These are phyloP conservation scores for Septoria linicola DNA, from an alignment of 2,329 filamentous ascomycete species.

Conservation along the genomic window DNA sequence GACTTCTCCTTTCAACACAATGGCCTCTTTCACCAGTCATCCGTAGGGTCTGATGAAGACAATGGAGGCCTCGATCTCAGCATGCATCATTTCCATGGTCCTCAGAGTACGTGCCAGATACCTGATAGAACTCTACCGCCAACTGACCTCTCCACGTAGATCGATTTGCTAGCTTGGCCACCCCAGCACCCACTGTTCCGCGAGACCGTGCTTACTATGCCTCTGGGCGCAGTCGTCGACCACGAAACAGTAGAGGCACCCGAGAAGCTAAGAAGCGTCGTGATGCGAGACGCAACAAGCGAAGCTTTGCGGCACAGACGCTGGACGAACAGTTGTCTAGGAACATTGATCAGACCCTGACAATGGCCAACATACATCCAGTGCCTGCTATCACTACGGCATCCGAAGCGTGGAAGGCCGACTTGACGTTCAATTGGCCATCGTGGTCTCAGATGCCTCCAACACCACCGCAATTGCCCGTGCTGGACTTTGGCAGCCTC, in stretches of 20 bases:
- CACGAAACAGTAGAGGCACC: constrained; percentile 32
- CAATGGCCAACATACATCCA: constrained; percentile 20
- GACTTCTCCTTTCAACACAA: constrained; percentile 12
- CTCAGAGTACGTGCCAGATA: not conserved
- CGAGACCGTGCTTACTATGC: constrained; percentile 21
- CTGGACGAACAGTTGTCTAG: constrained; percentile 35
- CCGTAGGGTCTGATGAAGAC: constrained; percentile 11
- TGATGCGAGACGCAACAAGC: constrained; percentile 31
- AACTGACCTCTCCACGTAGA: no score
- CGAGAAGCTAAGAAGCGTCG: constrained; percentile 36
- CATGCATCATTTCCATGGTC: constrained; percentile 29
- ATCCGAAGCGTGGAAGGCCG: constrained; percentile 6
- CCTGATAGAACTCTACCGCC: constrained; percentile 18
- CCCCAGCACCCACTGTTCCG: constrained; percentile 16
- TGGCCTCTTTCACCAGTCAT: constrained; percentile 18
- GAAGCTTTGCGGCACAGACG: constrained; percentile 32
- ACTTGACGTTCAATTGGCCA: constrained; percentile 4
- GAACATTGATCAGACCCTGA: constrained; percentile 32
- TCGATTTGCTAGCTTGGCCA: constrained; percentile 31
- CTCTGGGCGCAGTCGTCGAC: constrained; percentile 24
- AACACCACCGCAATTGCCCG: constrained; percentile 29
- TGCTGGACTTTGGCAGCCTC: constrained; percentile 27
- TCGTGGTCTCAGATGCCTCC: constrained; percentile 12
- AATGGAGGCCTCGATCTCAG: constrained; percentile 29
- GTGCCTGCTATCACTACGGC: constrained; percentile 4